phyloP scores from a whole-genome alignment of 2,329 filamentous ascomycete genomes.

The Sordariomycetes sp. region DNA sequence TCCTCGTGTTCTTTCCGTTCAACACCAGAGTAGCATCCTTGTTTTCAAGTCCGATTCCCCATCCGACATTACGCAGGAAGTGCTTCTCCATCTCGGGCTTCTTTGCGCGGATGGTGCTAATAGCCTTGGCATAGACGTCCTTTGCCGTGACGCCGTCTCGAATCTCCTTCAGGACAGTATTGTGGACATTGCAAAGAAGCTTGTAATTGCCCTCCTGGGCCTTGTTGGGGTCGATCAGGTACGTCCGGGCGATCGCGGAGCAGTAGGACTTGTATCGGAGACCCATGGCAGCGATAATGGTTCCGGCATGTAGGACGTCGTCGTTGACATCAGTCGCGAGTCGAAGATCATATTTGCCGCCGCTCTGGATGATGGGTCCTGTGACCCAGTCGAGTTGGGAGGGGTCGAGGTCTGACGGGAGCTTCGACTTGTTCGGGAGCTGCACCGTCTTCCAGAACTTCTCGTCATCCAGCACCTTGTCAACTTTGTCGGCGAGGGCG shows the following conservation, averaged over 20 bases:
- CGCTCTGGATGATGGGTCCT: conserved; percentile 83
- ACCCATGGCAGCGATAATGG: conserved; percentile 86
- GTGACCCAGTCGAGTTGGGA: conserved; percentile 89
- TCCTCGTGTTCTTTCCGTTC: conserved; percentile 73
- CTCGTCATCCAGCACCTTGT: conserved; percentile 80
- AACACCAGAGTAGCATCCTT: conserved; percentile 72
- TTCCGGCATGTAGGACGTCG: conserved; percentile 74
- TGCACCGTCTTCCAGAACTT: conserved; percentile 84
- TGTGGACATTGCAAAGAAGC: conserved; percentile 71
- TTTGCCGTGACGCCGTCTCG: conserved; percentile 76
- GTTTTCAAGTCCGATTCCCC: conserved; percentile 84
- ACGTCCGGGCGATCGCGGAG: conserved; percentile 83
- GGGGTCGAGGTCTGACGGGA: conserved; percentile 77
- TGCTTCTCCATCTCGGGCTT: conserved; percentile 93
- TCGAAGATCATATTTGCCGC: conserved; percentile 86
- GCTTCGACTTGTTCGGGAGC: conserved; percentile 56
- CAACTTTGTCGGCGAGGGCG: conserved; percentile 71
- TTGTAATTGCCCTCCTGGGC: conserved; percentile 92
- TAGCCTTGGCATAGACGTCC: conserved; percentile 83
- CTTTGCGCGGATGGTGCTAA: conserved; percentile 69
- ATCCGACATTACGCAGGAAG: conserved; percentile 85
- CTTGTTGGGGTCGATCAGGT: conserved; percentile 94
- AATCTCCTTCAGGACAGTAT: conserved; percentile 79
- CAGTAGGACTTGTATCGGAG: conserved; percentile 94
- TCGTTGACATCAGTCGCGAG: conserved; percentile 68